phyloP scores from a whole-genome alignment of 1,139 yeast species.

The Kodamaea ohmeri region DNA sequence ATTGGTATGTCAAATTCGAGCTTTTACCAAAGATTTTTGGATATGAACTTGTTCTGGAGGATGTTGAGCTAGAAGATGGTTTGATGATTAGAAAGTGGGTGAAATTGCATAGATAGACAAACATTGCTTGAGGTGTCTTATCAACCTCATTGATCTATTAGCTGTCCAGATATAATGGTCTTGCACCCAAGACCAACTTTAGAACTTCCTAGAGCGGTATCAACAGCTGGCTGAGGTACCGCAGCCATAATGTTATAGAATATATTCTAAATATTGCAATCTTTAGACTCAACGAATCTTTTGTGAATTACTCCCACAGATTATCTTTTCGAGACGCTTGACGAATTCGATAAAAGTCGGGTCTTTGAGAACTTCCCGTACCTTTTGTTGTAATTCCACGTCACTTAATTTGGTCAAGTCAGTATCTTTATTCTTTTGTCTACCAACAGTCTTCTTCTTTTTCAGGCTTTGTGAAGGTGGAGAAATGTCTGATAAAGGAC shows the following conservation, averaged over 20 bases:
- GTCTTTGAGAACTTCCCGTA: conserved; percentile 11
- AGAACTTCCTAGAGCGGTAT: too few relatives aligned
- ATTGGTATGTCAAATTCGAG: conserved; percentile 50
- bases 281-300: background rate
- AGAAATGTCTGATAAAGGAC: too few relatives aligned
- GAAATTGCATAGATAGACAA: conserved; percentile 18
- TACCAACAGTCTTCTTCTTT: background rate
- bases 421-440: background rate
- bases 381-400: conserved; percentile 7
- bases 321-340: conserved; percentile 12
- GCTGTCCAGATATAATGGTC: too few relatives aligned
- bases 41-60: conserved; percentile 42
- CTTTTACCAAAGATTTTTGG: conserved; percentile 42
- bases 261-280: background rate
- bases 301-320: background rate
- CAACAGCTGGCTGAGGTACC: too few relatives aligned
- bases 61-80: conserved; percentile 49
- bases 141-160: too few relatives aligned
- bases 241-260: background rate
- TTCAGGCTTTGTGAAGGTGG: too few relatives aligned
- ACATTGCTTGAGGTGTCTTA: too few relatives aligned
- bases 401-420: conserved; percentile 1
- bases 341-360: conserved; percentile 13
- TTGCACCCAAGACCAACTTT: too few relatives aligned
- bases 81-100: conserved; percentile 53